Evolutionary conservation across 2,329 filamentous ascomycete species (phyloP).

Genomic region (Diaporthe batatas): DNA sequence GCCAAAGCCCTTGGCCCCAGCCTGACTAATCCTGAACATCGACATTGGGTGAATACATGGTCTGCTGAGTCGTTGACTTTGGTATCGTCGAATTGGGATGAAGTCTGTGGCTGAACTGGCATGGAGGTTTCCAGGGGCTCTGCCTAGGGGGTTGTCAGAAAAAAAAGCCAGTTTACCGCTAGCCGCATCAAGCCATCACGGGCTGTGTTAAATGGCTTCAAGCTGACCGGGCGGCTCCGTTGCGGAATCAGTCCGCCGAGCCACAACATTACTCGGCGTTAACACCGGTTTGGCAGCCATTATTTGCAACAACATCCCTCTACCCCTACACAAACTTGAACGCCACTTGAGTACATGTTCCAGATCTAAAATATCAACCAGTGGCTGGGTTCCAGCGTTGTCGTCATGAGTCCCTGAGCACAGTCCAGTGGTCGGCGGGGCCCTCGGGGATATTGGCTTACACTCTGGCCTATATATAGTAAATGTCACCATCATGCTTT

Average conservation of each 20-base stretch:
- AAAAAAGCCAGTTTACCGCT: slow-evolving; percentile 11
- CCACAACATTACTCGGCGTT: neutral
- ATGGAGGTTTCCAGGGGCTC: neutral
- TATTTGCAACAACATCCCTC: neutral
- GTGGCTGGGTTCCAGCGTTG: neutral
- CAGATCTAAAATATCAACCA: neutral
- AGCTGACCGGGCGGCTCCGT: neutral
- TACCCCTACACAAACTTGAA: neutral
- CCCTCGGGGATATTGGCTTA: too few species aligned
- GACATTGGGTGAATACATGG: neutral
- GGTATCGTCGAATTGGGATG: neutral
- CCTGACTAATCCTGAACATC: slow-evolving; percentile 20
- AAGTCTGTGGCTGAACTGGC: neutral
- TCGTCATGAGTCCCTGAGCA: neutral
- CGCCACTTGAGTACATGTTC: neutral
- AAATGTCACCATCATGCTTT: too few species aligned
- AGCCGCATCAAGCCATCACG: slow-evolving; percentile 12
- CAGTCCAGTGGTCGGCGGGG: neutral
- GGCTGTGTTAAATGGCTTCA: neutral
- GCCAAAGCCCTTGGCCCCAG: slow-evolving; percentile 10
- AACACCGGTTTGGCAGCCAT: neutral
- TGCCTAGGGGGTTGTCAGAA: neutral
- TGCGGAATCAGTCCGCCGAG: neutral
- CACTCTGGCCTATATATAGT: neutral
- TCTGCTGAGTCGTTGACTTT: neutral